A percentile compares a stretch with the other conserved stretches of the same genome.
Evolutionary conservation across 2,329 filamentous ascomycete genomes (phyloP).

Genomic region (Fusarium dlaminii): DNA sequence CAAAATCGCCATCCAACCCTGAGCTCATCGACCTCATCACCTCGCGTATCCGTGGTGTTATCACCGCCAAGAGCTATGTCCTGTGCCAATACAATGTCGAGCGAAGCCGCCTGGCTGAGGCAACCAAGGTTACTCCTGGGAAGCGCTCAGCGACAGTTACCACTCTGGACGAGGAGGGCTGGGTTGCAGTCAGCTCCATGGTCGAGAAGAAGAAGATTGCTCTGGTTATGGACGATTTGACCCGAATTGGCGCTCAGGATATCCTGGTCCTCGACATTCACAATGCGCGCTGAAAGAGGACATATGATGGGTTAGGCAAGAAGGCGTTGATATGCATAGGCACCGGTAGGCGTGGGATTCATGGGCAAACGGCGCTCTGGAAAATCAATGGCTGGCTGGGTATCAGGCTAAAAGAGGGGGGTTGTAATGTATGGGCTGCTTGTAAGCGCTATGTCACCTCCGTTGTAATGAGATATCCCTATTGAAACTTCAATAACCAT

Average conservation of each 20-base stretch:
- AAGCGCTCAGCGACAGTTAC: slow-evolving; percentile 94
- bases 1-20: slow-evolving; percentile 81
- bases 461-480: slow-evolving; percentile 33
- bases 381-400: slow-evolving; percentile 23
- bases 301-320: neutral
- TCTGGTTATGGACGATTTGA: slow-evolving; percentile 85
- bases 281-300: slow-evolving; percentile 68
- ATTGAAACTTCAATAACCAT: slow-evolving; percentile 16
- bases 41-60: slow-evolving; percentile 89
- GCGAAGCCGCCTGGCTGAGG: slow-evolving; percentile 71
- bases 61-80: slow-evolving; percentile 92
- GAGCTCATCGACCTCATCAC: slow-evolving; percentile 85
- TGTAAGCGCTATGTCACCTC: slow-evolving; percentile 16
- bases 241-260: slow-evolving; percentile 80
- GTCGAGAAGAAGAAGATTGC: slow-evolving; percentile 89
- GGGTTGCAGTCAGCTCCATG: slow-evolving; percentile 96
- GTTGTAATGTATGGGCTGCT: slow-evolving; percentile 22
- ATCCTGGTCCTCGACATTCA: slow-evolving; percentile 87
- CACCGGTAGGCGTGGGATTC: slow-evolving; percentile 24
- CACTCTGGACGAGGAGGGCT: slow-evolving; percentile 85
- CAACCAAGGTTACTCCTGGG: slow-evolving; percentile 84
- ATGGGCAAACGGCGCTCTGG: slow-evolving; percentile 33
- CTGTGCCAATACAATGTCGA: slow-evolving; percentile 97
- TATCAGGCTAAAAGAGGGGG: slow-evolving; percentile 12
- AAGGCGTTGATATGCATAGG: slow-evolving; percentile 27